Evolutionary conservation across 805 yeast genomes (phyloP).

Genomic region (Starmerella lactis-condensi): DNA sequence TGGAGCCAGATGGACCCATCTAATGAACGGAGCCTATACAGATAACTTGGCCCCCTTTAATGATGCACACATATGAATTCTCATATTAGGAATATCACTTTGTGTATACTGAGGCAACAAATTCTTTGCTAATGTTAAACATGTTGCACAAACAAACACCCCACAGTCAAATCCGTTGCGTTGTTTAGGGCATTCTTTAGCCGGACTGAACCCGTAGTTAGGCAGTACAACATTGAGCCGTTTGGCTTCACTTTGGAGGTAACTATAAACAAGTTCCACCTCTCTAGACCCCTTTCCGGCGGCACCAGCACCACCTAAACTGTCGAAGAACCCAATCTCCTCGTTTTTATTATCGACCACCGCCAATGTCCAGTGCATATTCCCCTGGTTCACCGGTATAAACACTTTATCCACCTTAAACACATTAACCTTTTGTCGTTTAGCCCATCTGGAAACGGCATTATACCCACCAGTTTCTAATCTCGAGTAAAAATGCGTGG

Average conservation of each 20-base stretch:
- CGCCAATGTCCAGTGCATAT: conserved; percentile 84
- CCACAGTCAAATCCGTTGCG: conserved; percentile 89
- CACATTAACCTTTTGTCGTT: conserved; percentile 50
- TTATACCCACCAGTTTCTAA: conserved; percentile 53
- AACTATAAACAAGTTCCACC: conserved; percentile 35
- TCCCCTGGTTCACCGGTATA: conserved; percentile 68
- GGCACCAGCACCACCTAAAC: conserved; percentile 17
- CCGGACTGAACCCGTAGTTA: conserved; percentile 16
- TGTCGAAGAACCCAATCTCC: conserved; percentile 55
- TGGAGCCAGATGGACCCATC: too few species aligned
- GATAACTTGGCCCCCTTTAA: too few species aligned
- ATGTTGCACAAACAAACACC: conserved; percentile 70
- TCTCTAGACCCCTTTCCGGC: conserved; percentile 13
- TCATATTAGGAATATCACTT: conserved; percentile 45
- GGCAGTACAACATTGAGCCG: conserved; percentile 27
- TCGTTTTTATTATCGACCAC: conserved; percentile 45
- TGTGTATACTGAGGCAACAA: conserved; percentile 38
- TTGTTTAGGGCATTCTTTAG: conserved; percentile 57
- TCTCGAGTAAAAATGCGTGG: conserved; percentile 73
- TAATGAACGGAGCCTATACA: too few species aligned
- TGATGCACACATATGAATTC: conserved; percentile 58
- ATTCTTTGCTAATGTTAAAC: conserved; percentile 39
- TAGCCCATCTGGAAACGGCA: conserved; percentile 75
- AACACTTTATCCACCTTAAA: conserved; percentile 45
- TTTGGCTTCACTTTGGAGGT: conserved; percentile 50